phyloP scores from a whole-genome alignment of 2,329 filamentous ascomycete species.

The Colletotrichum cereale region DNA sequence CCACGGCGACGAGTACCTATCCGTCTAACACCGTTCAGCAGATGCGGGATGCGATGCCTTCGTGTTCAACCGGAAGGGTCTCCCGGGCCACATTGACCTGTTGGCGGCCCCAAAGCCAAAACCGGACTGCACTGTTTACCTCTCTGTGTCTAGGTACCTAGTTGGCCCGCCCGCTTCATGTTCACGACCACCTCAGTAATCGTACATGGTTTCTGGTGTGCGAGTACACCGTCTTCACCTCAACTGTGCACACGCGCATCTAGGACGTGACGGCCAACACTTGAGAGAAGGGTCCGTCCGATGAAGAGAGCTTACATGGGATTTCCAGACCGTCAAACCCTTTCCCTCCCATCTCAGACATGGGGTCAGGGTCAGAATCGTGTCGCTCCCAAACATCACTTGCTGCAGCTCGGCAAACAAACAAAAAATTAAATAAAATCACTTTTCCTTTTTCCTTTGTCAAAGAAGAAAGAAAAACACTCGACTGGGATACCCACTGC shows the following conservation, averaged over 20 bases:
- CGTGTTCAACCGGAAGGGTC: background rate
- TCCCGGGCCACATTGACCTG: slow-evolving; percentile 14
- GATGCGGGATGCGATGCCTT: background rate
- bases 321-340: too few relatives aligned
- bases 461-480: background rate
- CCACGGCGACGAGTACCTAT: background rate
- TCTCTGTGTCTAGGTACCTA: too few relatives aligned
- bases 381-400: background rate
- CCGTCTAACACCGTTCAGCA: background rate
- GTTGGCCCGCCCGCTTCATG: background rate
- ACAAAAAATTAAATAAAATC: too few relatives aligned
- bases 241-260: slow-evolving; percentile 4
- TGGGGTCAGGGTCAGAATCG: background rate
- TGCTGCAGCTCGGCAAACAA: background rate
- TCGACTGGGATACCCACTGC: too few relatives aligned
- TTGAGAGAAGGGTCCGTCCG: slow-evolving; percentile 10
- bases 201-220: too few relatives aligned
- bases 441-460: too few relatives aligned
- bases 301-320: too few relatives aligned
- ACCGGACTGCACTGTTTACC: too few relatives aligned
- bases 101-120: background rate
- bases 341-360: slow-evolving; percentile 11
- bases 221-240: slow-evolving; percentile 31
- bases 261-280: background rate
- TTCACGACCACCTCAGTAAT: background rate